phyloP scores from a whole-genome alignment of 208 protist species.

The Endotrypanum monterogeii region DNA sequence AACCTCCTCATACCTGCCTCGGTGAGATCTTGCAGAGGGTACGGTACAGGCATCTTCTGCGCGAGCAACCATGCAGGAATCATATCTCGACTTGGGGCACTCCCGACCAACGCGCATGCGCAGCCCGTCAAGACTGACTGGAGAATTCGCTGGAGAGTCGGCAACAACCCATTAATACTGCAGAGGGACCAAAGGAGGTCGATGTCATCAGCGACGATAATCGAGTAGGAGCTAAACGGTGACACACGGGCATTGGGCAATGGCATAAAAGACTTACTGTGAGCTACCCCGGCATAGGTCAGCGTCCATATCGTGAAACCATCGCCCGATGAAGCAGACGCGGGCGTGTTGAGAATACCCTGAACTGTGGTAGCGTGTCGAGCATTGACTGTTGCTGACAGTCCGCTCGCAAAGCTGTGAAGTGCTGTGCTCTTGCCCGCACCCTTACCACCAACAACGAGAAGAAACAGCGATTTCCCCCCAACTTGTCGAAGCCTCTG shows the following conservation, averaged over 20 bases:
- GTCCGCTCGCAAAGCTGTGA: conserved; percentile 17
- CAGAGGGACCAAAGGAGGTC: conserved; percentile 50
- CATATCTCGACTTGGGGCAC: conserved; percentile 34
- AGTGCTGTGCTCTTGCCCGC: conserved; percentile 34
- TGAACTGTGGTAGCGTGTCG: neutral
- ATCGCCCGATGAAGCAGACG: neutral
- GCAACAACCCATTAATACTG: conserved; percentile 27
- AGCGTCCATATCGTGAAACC: conserved; percentile 14
- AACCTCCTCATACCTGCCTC: conserved; percentile 24
- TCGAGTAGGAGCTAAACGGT: conserved; percentile 29
- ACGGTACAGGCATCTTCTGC: conserved; percentile 30
- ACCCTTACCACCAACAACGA: conserved; percentile 35
- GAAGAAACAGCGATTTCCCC: conserved; percentile 25
- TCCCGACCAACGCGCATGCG: conserved; percentile 50
- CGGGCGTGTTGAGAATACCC: neutral
- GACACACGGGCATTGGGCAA: neutral
- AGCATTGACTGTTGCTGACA: neutral
- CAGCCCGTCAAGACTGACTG: conserved; percentile 30
- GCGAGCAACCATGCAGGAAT: conserved; percentile 41
- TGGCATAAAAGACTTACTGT: neutral
- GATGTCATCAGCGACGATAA: conserved; percentile 69
- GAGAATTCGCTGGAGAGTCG: conserved; percentile 35
- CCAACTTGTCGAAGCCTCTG: conserved; percentile 18
- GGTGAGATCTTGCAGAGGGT: conserved; percentile 32
- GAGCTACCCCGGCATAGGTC: conserved; percentile 14